A percentile compares a stretch with the other conserved stretches of the same genome.
Evolutionary conservation across 352 stramenopile genomes (phyloP).

Genomic region (Globisporangium splendens): DNA sequence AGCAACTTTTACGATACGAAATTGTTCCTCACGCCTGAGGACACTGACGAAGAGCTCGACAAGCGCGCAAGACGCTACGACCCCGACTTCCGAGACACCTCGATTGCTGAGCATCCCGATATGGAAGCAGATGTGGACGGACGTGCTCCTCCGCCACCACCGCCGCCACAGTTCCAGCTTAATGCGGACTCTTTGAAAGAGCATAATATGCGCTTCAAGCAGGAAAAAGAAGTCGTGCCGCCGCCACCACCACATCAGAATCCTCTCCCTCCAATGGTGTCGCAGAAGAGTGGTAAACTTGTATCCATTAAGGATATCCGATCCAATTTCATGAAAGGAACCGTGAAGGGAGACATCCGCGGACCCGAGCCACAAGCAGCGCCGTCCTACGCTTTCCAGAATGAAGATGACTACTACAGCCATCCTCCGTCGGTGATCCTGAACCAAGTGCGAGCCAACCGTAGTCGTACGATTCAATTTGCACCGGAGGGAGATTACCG

Average conservation of each 20-base stretch:
- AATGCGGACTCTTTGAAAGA: slow-evolving; percentile 4
- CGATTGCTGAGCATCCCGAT: neutral
- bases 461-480: slow-evolving; percentile 35
- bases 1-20: slow-evolving; percentile 36
- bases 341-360: slow-evolving; percentile 11
- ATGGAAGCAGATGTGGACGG: neutral
- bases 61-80: slow-evolving; percentile 40
- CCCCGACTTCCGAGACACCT: slow-evolving; percentile 11
- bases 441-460: slow-evolving; percentile 43
- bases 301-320: slow-evolving; percentile 37
- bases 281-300: slow-evolving; percentile 24
- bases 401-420: slow-evolving; percentile 19
- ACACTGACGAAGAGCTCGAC: slow-evolving; percentile 31
- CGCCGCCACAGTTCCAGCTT: slow-evolving; percentile 4
- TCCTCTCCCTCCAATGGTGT: neutral
- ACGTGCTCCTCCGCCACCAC: slow-evolving; percentile 4
- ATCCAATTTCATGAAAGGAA: slow-evolving; percentile 16
- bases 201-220: slow-evolving; percentile 10
- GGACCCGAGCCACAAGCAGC: neutral
- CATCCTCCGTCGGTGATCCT: slow-evolving; percentile 41
- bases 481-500: slow-evolving; percentile 28
- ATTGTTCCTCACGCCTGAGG: slow-evolving; percentile 23
- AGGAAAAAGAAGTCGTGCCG: slow-evolving; percentile 4
- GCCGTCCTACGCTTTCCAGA: slow-evolving; percentile 2
- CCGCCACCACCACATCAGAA: neutral